Conservation (phyloP, 2,329 filamentous ascomycete genomes). For the Ascochyta rabiei region DNA sequence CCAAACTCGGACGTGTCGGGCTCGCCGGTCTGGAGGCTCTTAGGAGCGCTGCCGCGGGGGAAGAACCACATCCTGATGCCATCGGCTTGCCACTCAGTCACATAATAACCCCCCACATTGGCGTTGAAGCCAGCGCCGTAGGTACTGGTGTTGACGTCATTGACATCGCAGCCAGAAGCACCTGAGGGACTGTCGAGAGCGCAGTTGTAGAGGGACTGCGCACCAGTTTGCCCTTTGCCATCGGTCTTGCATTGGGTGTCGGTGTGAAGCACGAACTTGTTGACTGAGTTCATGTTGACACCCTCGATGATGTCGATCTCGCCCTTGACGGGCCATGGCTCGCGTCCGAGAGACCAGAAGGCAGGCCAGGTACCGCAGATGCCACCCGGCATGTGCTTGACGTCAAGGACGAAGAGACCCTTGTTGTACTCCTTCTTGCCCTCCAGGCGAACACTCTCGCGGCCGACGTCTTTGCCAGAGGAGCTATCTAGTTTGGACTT, state of each 20-base stretch:
- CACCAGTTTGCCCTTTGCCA: conserved; percentile 22
- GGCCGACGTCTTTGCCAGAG: conserved; percentile 26
- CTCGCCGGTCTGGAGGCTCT: conserved; percentile 61
- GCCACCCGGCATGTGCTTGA: conserved; percentile 40
- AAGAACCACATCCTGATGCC: conserved; percentile 84
- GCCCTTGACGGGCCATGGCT: conserved; percentile 34
- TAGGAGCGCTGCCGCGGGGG: conserved; percentile 64
- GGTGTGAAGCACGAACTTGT: conserved; percentile 38
- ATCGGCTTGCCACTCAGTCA: conserved; percentile 66
- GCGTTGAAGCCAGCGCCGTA: conserved; percentile 61
- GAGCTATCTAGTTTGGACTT: conserved; percentile 28
- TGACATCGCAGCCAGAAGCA: conserved; percentile 51
- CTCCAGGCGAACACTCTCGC: conserved; percentile 40
- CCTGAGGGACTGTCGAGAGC: conserved; percentile 23
- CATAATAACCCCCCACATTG: conserved; percentile 51
- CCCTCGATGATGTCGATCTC: conserved; percentile 47
- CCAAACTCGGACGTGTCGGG: conserved; percentile 72
- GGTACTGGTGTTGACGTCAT: conserved; percentile 39
- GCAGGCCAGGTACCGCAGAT: conserved; percentile 44
- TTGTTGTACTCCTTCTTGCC: conserved; percentile 34
- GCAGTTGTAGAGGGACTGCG: conserved; percentile 21
- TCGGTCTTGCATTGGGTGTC: conserved; percentile 31
- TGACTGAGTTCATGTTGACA: conserved; percentile 35
- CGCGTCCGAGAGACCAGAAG: conserved; percentile 39
- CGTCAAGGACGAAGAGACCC: conserved; percentile 41